Evolutionary conservation across 192 early-diverging fungal genomes (phyloP).

Genomic region (Gigaspora rosea): DNA sequence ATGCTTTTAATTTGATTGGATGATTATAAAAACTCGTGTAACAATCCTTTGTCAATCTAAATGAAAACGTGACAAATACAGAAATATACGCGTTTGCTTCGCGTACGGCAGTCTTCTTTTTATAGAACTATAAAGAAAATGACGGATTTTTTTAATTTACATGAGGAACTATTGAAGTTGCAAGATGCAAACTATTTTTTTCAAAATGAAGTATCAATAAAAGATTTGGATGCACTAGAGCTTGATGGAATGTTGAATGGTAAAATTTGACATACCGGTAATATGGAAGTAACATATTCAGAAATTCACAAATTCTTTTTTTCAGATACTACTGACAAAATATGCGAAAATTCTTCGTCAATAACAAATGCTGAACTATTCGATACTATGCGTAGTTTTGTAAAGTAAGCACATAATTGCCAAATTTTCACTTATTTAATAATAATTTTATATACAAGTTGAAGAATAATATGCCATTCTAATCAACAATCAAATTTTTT

Average conservation of each 20-base stretch:
- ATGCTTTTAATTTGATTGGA: too few relatives aligned
- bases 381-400: conserved; percentile 60
- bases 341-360: conserved; percentile 36
- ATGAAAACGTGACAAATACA: too few relatives aligned
- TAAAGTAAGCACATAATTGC: conserved; percentile 53
- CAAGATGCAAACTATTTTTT: conserved; percentile 53
- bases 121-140: neutral
- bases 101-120: too few relatives aligned
- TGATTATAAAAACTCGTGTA: too few relatives aligned
- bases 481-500: neutral
- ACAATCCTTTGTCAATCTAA: too few relatives aligned
- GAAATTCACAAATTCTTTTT: neutral
- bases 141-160: conserved; percentile 42
- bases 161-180: conserved; percentile 61
- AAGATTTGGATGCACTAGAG: conserved; percentile 30
- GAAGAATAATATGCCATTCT: neutral
- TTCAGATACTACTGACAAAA: conserved; percentile 41
- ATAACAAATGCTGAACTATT: conserved; percentile 48
- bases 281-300: neutral
- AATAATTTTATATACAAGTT: neutral
- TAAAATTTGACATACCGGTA: conserved; percentile 26
- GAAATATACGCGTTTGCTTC: too few relatives aligned
- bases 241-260: conserved; percentile 43
- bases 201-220: conserved; percentile 37
- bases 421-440: neutral